phyloP scores from a whole-genome alignment of 768 basidiomycete species.

The Leucosporidium creatinivorum region DNA sequence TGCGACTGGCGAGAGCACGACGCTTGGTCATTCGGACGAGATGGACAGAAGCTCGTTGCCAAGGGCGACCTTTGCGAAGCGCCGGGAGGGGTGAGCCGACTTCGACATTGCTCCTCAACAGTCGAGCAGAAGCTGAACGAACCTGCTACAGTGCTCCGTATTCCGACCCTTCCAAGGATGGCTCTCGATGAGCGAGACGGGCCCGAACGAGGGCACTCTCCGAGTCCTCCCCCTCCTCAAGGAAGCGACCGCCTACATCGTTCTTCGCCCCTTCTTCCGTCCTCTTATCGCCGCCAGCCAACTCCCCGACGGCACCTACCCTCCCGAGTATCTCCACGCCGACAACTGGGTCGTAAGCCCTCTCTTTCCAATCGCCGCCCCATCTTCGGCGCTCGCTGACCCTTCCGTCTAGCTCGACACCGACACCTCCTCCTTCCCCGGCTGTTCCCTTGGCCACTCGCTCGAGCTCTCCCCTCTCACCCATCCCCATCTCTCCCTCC shows the following conservation, averaged over 20 bases:
- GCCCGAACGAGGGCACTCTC: conserved; percentile 49
- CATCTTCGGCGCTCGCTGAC: background rate
- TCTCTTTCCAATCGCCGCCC: background rate
- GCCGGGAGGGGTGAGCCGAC: background rate
- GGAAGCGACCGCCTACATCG: conserved; percentile 54
- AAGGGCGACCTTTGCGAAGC: conserved; percentile 32
- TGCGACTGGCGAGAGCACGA: conserved; percentile 56
- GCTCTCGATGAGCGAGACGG: conserved; percentile 8
- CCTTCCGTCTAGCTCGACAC: conserved; percentile 45
- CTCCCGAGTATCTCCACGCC: conserved; percentile 42
- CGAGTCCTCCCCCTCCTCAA: conserved; percentile 55
- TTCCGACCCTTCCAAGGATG: conserved; percentile 43
- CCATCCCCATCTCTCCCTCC: conserved; percentile 59
- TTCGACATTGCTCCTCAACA: background rate
- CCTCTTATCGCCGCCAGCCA: conserved; percentile 35
- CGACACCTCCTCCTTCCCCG: conserved; percentile 52
- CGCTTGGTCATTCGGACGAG: background rate
- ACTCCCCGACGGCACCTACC: conserved; percentile 10
- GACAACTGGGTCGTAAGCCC: conserved; percentile 49
- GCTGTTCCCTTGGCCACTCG: conserved; percentile 51
- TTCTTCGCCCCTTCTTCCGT: conserved; percentile 63
- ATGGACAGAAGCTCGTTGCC: conserved; percentile 43
- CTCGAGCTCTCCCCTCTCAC: conserved; percentile 54
- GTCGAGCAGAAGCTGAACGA: background rate
- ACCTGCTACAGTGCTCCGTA: conserved; percentile 36